A percentile compares a stretch with the other conserved stretches of the same genome.
phyloP scores from a whole-genome alignment of 495 filamentous ascomycete genomes.

The Parmelia sp. region DNA sequence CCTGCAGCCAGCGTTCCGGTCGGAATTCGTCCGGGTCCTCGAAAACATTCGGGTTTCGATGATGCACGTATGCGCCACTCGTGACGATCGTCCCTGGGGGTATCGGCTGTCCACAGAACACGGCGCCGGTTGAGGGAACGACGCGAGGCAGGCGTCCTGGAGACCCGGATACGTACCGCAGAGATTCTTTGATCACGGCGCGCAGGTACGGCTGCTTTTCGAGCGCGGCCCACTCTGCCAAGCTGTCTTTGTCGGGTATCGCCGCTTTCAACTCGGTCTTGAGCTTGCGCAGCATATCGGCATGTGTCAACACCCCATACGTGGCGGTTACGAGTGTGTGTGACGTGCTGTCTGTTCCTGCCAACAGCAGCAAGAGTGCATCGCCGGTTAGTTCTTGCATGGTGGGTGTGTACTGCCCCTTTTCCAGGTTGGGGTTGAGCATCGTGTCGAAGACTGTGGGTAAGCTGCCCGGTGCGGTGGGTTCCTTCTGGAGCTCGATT shows the following conservation, averaged over 20 bases:
- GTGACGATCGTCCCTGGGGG: background rate
- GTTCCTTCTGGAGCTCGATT: background rate
- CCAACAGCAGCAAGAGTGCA: background rate
- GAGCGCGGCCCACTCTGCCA: background rate
- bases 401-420: background rate
- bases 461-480: background rate
- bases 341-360: background rate
- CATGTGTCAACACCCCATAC: background rate
- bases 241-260: background rate
- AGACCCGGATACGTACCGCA: background rate
- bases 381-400: background rate
- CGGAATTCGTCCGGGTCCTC: background rate
- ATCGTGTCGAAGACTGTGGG: background rate
- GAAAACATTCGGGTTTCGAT: background rate
- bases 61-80: background rate
- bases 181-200: background rate
- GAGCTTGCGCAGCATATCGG: background rate
- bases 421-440: background rate
- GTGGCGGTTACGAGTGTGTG: background rate
- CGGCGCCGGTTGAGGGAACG: background rate
- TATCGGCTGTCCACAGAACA: background rate
- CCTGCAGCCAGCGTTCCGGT: background rate
- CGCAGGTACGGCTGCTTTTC: background rate
- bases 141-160: background rate
- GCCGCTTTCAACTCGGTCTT: background rate